Conservation (phyloP, 768 basidiomycete genomes). For the Mycena metata region DNA sequence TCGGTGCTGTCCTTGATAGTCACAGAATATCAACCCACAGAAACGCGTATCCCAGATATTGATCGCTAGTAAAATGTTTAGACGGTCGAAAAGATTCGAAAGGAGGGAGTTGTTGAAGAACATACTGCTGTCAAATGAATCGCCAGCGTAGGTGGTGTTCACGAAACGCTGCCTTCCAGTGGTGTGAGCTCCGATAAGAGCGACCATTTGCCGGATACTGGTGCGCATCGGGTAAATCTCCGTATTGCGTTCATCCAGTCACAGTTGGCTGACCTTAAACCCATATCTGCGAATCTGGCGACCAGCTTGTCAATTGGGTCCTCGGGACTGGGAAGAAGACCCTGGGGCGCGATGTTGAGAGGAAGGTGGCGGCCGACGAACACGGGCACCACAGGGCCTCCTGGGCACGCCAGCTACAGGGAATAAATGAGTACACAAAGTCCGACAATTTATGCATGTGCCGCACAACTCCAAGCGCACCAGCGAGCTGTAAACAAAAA, state of each 20-base stretch:
- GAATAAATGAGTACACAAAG: not conserved
- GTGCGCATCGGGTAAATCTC: no score
- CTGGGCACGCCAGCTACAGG: conserved; percentile 33
- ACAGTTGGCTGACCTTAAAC: no score
- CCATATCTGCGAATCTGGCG: conserved; percentile 33
- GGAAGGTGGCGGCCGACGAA: conserved; percentile 31
- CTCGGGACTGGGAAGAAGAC: conserved; percentile 28
- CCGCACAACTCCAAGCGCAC: not conserved
- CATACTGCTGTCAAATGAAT: not conserved
- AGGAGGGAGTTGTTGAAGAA: no score
- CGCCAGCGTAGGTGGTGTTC: not conserved
- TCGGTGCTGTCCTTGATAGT: no score
- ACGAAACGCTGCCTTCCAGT: conserved; percentile 28
- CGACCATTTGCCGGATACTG: conserved; percentile 30
- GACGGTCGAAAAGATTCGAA: no score
- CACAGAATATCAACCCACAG: not conserved
- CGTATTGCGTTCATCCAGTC: no score
- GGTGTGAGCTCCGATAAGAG: conserved; percentile 33
- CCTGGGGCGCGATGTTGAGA: conserved; percentile 20
- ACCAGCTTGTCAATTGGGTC: conserved; percentile 9
- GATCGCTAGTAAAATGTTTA: not conserved
- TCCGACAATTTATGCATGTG: no score
- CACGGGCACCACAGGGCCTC: conserved; percentile 24
- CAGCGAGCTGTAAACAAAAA: conserved; percentile 7
- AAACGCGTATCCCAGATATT: conserved; percentile 6